Percentiles rank a stretch among this genome's conserved stretches.
Conservation (phyloP, 768 basidiomycete genomes). For the Zangia roseola region DNA sequence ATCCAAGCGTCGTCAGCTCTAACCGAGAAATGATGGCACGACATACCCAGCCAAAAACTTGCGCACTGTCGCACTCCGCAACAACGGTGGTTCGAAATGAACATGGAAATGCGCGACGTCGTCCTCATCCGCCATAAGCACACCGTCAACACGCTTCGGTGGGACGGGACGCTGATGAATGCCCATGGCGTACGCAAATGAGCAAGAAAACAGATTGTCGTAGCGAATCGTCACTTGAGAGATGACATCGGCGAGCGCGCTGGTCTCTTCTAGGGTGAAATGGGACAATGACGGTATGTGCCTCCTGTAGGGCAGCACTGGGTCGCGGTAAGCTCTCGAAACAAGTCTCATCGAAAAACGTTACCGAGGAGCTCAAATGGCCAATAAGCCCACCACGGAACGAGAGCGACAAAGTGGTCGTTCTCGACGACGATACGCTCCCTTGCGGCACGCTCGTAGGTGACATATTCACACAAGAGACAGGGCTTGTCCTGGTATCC, state of each 20-base stretch:
- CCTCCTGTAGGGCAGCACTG: slow-evolving; percentile 74
- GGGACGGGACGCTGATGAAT: slow-evolving; percentile 82
- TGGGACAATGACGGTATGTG: slow-evolving; percentile 73
- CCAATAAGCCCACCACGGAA: slow-evolving; percentile 97
- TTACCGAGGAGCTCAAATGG: slow-evolving; percentile 81
- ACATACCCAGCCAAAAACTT: slow-evolving; percentile 90
- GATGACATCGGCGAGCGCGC: slow-evolving; percentile 65
- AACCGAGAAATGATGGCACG: not conserved
- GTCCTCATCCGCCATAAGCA: slow-evolving; percentile 37
- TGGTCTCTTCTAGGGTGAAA: slow-evolving; percentile 59
- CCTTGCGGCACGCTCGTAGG: slow-evolving; percentile 55
- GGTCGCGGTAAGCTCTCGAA: slow-evolving; percentile 1
- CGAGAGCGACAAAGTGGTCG: slow-evolving; percentile 77
- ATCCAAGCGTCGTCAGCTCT: slow-evolving; percentile 1
- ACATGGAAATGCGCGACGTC: slow-evolving; percentile 80
- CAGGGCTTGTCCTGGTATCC: slow-evolving; percentile 61
- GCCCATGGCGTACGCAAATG: slow-evolving; percentile 95
- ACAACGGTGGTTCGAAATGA: slow-evolving; percentile 82
- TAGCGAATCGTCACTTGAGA: slow-evolving; percentile 64
- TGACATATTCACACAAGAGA: slow-evolving; percentile 77
- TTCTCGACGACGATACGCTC: slow-evolving; percentile 71
- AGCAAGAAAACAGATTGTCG: slow-evolving; percentile 79
- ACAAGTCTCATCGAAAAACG: slow-evolving; percentile 8
- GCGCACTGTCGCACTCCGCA: slow-evolving; percentile 76
- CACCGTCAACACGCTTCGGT: slow-evolving; percentile 27